Conservation (phyloP, 1,139 yeast species). For the Debaryomycetaceae sp. region DNA sequence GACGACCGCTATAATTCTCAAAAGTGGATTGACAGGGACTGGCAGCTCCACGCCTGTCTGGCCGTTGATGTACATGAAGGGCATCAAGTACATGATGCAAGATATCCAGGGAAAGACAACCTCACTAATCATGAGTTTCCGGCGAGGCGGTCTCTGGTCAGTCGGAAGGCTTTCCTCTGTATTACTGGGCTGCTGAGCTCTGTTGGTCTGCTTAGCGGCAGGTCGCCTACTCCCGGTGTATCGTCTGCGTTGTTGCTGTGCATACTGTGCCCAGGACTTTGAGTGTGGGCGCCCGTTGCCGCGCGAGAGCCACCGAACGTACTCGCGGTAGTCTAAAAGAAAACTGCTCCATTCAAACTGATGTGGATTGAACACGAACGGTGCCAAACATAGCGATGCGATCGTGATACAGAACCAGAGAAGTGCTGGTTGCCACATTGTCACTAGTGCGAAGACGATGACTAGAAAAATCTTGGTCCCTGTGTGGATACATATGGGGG, state of each 20-base stretch:
- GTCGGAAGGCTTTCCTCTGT: background rate
- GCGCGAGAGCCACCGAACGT: conserved; percentile 55
- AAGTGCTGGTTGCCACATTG: conserved; percentile 69
- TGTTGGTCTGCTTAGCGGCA: conserved; percentile 1
- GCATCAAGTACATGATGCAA: conserved; percentile 35
- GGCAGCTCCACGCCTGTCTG: conserved; percentile 50
- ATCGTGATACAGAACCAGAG: conserved; percentile 81
- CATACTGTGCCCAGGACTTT: conserved; percentile 53
- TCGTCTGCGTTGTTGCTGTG: conserved; percentile 42
- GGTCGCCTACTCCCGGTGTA: conserved; percentile 57
- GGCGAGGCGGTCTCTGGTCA: conserved; percentile 31
- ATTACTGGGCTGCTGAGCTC: background rate
- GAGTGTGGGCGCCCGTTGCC: conserved; percentile 44
- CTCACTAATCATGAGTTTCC: conserved; percentile 44
- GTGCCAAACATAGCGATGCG: conserved; percentile 63
- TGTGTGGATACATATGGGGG: conserved; percentile 50
- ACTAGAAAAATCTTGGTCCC: conserved; percentile 51
- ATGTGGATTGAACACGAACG: conserved; percentile 78
- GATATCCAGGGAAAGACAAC: conserved; percentile 38
- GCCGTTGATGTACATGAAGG: conserved; percentile 60
- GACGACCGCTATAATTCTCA: conserved; percentile 41
- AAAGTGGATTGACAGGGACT: conserved; percentile 39
- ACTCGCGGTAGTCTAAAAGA: conserved; percentile 60
- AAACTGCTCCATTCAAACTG: conserved; percentile 64
- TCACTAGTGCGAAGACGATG: conserved; percentile 50